Evolutionary conservation across 208 protist species (phyloP).

Genomic region (Angomonas desouzai): DNA sequence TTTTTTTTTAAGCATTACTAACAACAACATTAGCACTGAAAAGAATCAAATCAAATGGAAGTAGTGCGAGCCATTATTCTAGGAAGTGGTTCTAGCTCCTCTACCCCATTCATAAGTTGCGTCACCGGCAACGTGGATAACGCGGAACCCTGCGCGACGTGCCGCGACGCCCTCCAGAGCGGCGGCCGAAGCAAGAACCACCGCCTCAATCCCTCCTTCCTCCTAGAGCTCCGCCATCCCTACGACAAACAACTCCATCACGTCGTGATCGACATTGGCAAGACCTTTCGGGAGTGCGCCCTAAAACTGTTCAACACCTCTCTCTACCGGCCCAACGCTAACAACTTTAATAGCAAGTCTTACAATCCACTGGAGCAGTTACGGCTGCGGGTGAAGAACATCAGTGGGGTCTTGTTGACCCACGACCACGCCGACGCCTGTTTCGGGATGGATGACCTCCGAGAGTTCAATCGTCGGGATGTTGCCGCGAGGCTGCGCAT

Average conservation of each 20-base stretch:
- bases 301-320: constrained; percentile 40
- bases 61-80: constrained; percentile 49
- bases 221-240: constrained; percentile 52
- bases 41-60: constrained; percentile 21
- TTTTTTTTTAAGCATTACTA: too few species aligned
- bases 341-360: neutral
- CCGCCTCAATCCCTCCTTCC: constrained; percentile 49
- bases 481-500: neutral
- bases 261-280: constrained; percentile 70
- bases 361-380: constrained; percentile 6
- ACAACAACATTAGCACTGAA: too few species aligned
- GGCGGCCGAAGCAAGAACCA: constrained; percentile 25
- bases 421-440: constrained; percentile 75
- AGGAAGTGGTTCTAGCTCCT: constrained; percentile 48
- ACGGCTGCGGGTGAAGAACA: constrained; percentile 21
- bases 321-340: neutral
- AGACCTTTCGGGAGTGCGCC: constrained; percentile 64
- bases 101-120: constrained; percentile 47
- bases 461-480: constrained; percentile 44
- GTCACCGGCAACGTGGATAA: constrained; percentile 13
- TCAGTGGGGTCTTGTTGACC: constrained; percentile 68
- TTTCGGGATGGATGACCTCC: constrained; percentile 71
- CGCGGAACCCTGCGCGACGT: constrained; percentile 27
- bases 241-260: constrained; percentile 35
- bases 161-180: constrained; percentile 27